Conservation (phyloP, 495 filamentous ascomycete genomes). For the Neohortaea acidophila region DNA sequence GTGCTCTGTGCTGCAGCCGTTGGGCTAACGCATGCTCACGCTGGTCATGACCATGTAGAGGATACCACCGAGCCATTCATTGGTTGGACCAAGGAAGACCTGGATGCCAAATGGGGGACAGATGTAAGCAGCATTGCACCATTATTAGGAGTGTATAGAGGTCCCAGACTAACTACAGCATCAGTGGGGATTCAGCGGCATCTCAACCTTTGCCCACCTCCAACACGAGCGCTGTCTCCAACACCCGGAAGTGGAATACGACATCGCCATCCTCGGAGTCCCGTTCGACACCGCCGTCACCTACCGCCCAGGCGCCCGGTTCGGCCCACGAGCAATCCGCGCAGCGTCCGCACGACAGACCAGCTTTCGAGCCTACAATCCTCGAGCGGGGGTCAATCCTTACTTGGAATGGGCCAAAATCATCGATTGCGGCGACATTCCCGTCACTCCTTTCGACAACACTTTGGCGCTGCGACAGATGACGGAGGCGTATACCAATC, state of each 20-base stretch:
- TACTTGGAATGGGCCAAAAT: slow-evolving; percentile 58
- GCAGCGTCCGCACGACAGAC: slow-evolving; percentile 61
- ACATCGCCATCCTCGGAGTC: slow-evolving; percentile 68
- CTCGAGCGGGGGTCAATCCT: slow-evolving; percentile 61
- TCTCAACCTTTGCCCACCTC: slow-evolving; percentile 68
- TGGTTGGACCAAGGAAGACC: slow-evolving; percentile 17
- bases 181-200: slow-evolving; percentile 46
- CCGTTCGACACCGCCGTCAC: slow-evolving; percentile 74
- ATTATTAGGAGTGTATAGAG: not conserved
- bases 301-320: slow-evolving; percentile 68
- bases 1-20: too few species aligned
- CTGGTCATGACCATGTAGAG: not conserved
- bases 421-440: slow-evolving; percentile 71
- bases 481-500: slow-evolving; percentile 56
- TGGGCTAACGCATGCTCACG: too few species aligned
- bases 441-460: slow-evolving; percentile 67
- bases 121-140: slow-evolving; percentile 6
- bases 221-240: slow-evolving; percentile 59
- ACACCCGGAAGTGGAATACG: slow-evolving; percentile 47
- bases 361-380: slow-evolving; percentile 60
- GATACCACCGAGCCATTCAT: slow-evolving; percentile 10
- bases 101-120: slow-evolving; percentile 20
- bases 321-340: slow-evolving; percentile 69
- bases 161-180: not conserved
- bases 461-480: slow-evolving; percentile 60